Evolutionary conservation across 495 filamentous ascomycete species (phyloP), one percentile per base, ranked within the genome.

Genomic region (Lophiotrema nucula): DNA sequence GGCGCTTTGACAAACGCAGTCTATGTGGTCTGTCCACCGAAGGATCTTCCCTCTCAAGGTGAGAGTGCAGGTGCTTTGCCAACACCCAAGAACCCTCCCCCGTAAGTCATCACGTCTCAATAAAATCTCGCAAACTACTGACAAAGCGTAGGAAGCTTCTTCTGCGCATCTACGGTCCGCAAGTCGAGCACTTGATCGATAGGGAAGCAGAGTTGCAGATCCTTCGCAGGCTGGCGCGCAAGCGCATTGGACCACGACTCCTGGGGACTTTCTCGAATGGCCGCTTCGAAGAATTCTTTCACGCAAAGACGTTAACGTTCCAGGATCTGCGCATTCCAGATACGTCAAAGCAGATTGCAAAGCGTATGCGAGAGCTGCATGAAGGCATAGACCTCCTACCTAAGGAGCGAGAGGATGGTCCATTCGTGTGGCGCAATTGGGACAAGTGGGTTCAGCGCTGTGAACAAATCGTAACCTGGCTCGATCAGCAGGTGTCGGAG

Each of bases 1-100:
- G 93, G 93, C 48, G 93, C 93, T 15, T 73, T 97, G 67, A 99
- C 93, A 2, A 99, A 99, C 69, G 88, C 91, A 10, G 90, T 97
- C 12, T 97, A 97, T 70, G 90, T 95, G 50, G 89, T 98, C 39
- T 85, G 82, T 16, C 92, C 93, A 2, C 93, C 93, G 1, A 75
- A 74, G 54, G 72, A 82, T 44, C 50, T 86, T 10, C 74, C 77
- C 35, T 53, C 65, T 12, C 39, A 57, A 26, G 72, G 68, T 18
- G 67, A 72, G 47, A 71, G 74, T 21, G 71, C 73, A 41, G 72
- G 68, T 11, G 69, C 8, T 65, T 67, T 39, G 15, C 50, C 75
- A 27, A 62, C 69, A n/a, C 71, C 79, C 8, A 74, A 73, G 60
- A 73, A 76, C 60, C 81, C 69, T 54, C 84, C 79, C 49, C 83